Percentiles rank a stretch among this genome's conserved stretches.
phyloP scores from a whole-genome alignment of 306 rosid species.

The Acacia melanoxylon region DNA sequence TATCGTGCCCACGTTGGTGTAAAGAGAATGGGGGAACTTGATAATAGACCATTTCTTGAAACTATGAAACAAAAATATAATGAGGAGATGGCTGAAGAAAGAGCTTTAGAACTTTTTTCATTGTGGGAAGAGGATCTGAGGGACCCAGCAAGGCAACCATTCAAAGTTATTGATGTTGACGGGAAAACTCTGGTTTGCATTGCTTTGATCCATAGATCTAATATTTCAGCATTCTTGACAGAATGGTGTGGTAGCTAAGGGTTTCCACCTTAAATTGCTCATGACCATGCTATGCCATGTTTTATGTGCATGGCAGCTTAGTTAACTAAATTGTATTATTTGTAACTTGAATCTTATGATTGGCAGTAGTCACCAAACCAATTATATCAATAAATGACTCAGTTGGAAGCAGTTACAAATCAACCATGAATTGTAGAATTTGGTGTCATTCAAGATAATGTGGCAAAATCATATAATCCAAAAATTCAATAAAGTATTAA shows the following conservation, averaged over 20 bases:
- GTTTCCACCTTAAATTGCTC: neutral
- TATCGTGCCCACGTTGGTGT: slow-evolving; percentile 58
- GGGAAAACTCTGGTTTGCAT: slow-evolving; percentile 60
- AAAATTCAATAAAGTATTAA: neutral
- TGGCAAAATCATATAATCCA: neutral
- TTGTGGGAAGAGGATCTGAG: slow-evolving; percentile 90
- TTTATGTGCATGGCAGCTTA: neutral
- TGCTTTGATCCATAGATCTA: slow-evolving; percentile 22
- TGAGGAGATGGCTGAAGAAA: slow-evolving; percentile 76
- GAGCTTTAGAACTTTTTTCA: slow-evolving; percentile 83
- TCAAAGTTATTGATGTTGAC: slow-evolving; percentile 48
- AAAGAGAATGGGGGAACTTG: slow-evolving; percentile 97
- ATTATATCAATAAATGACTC: neutral
- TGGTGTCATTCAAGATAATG: neutral
- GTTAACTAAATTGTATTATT: neutral
- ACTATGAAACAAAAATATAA: slow-evolving; percentile 72
- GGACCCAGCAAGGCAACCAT: slow-evolving; percentile 98
- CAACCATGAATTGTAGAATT: neutral
- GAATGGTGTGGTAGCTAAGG: slow-evolving; percentile 46
- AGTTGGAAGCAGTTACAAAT: neutral
- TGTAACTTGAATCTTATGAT: neutral
- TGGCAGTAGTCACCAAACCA: neutral
- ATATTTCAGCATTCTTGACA: slow-evolving; percentile 39
- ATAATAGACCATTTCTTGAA: slow-evolving; percentile 69
- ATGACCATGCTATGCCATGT: neutral